A percentile compares a stretch with the other conserved stretches of the same genome.
These are phyloP conservation scores for Colletotrichum sp. DNA, from an alignment of 2,329 filamentous ascomycete genomes.

Conservation along the genomic window DNA sequence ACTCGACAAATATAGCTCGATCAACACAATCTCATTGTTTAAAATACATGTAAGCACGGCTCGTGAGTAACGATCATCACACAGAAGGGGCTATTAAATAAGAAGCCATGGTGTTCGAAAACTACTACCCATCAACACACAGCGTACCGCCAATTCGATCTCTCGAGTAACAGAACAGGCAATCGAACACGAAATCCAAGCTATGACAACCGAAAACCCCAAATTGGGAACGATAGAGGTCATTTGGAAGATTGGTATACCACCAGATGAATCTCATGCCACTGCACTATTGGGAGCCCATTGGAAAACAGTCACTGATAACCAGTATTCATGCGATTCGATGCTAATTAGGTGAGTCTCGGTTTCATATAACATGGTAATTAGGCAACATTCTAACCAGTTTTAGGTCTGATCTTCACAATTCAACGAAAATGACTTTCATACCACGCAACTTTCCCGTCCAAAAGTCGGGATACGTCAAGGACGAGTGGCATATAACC, in stretches of 20 bases:
- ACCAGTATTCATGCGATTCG: not conserved
- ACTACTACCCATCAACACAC: not conserved
- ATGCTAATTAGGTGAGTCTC: not conserved
- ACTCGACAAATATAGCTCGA: too few species aligned
- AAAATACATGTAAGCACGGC: not conserved
- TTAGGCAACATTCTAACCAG: fast-evolving
- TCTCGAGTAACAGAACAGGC: not conserved
- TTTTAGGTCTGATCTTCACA: not conserved
- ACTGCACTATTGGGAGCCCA: not conserved
- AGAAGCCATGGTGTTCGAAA: not conserved
- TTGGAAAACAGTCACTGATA: not conserved
- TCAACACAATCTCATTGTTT: not conserved
- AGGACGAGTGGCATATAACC: not conserved
- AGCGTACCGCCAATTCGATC: fast-evolving
- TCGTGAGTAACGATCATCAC: too few species aligned
- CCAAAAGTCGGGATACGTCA: fast-evolving
- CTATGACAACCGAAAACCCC: not conserved
- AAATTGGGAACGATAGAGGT: not conserved
- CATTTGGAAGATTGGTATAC: not conserved
- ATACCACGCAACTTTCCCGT: fast-evolving
- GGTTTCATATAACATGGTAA: not conserved
- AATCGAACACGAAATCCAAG: not conserved
- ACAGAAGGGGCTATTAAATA: not conserved
- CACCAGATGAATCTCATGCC: not conserved
- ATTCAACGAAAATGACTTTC: not conserved